Base-by-base conservation (phyloP, 768 basidiomycete species). In the Boletus pseudo-olivaceus region DNA sequence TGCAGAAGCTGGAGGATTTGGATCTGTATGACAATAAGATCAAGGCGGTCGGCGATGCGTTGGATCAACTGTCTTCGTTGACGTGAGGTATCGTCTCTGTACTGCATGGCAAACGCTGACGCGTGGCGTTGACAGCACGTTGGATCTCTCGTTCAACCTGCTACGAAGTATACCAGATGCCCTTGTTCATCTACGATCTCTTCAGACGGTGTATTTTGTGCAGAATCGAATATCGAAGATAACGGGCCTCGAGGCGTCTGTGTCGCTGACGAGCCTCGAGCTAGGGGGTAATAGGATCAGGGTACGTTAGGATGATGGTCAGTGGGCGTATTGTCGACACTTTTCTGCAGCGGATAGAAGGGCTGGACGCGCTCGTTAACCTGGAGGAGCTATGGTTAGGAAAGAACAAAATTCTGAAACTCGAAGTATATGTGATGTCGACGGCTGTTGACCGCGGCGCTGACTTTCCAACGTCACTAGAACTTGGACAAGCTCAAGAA, bases 21-120 rank as follows among this genome's bases (percentile, higher is more conserved):
- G 97, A 99, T 72, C 63, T 98, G 57, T 99, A 98, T 67, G 97
- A 99, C 70, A 99, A 99, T 75, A 87, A 92, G 68, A 69, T 99
- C 59, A 95, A 91, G 72, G 72, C 75, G 47, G 68, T 90, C 19
- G 88, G 82, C 1, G 75, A 82, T 56, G 86, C 88, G 1, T 63
- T 98, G 49, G 77, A 85, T 55, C 75, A 75, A 33, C 64, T 85
- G 40, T 67, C 70, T 5, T 77, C 78, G 32, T 75, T 93, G 48
- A 75, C 61, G 90, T 90, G 67, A 62, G 84, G 17, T 8, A 29
- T 46, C 20, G 1, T 26, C 37, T 15, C 39, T 5, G 30, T 2
- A n/a, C 27, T 32, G 23, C 6, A 0, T 6, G 10, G 26, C 17
- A 39, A 39, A 39, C 30, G 45, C 51, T 59, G 51, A 42, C 4